Base-by-base conservation (phyloP, 176 grass and related monocot species). In the Oryza rufipogon region DNA sequence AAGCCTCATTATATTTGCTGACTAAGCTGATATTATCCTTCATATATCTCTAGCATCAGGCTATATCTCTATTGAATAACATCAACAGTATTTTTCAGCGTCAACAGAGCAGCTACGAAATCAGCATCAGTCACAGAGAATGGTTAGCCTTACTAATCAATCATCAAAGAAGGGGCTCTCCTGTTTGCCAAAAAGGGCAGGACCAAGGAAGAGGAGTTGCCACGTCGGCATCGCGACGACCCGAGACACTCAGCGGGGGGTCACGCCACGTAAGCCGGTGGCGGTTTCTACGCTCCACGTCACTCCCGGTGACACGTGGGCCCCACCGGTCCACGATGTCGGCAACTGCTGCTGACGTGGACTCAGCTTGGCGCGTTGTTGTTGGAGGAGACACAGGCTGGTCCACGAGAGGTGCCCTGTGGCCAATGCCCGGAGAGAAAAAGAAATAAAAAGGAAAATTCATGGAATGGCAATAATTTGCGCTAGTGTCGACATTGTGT, bases 271-370 rank as follows among this genome's bases (percentile, higher is more conserved):
- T 61, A 1, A 56, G 52, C 49, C 5, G 45, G 45, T 2, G 45
- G 44, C 44, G 9, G 42, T 44, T 44, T 44, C 42, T 44, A 1
- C 42, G 2, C 42, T 1, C 10, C 44, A 46, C 9, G 10, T 46
- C 46, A 12, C 38, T 14, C 47, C 47, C 13, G 16, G 19, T 20
- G 52, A 20, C 52, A 20, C 17, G 49, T 1, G 49, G 49, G 3
- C 4, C 4, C 49, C 49, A 1, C 28, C 14, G 64, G 82, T 26
- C 63, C n/a, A n/a, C n/a, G n/a, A n/a, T n/a, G n/a, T n/a, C n/a
- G n/a, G n/a, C n/a, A n/a, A n/a, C n/a, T 52, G 46, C 61, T 85
- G 74, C 22, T 85, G 14, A 13, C 15, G 74, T 54, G 81, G 42
- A 84, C 72, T 67, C 13, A 38, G 41, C 17, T 74, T 66, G 15